Evolutionary conservation across 2,329 filamentous ascomycete species (phyloP).

Genomic region (Monilinia laxa): DNA sequence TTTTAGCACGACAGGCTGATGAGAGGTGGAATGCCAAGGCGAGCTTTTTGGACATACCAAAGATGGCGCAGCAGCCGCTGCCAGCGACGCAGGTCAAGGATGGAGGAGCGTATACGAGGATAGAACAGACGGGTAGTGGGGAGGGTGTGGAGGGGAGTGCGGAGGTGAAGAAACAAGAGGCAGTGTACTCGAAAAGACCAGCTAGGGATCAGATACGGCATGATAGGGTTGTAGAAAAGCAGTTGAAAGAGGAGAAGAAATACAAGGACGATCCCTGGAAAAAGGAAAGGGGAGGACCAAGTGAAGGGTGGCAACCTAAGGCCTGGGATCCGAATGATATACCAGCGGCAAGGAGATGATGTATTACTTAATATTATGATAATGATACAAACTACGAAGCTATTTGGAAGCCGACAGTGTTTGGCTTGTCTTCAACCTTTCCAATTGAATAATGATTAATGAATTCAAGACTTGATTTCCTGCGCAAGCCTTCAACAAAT

Average conservation of each 20-base stretch:
- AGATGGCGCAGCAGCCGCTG: constrained; percentile 17
- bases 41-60: constrained; percentile 47
- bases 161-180: constrained; percentile 21
- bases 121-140: background rate
- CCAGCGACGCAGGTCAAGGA: background rate
- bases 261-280: constrained; percentile 55
- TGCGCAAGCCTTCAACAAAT: background rate
- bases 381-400: background rate
- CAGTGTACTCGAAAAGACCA: background rate
- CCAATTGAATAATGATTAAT: background rate
- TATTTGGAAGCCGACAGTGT: background rate
- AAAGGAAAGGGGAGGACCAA: constrained; percentile 52
- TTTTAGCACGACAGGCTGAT: constrained; percentile 61
- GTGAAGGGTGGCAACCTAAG: constrained; percentile 54
- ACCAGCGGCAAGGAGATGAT: constrained; percentile 8
- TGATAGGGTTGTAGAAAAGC: constrained; percentile 16
- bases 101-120: background rate
- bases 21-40: constrained; percentile 62
- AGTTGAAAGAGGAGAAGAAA: constrained; percentile 27
- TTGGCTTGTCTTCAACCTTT: background rate
- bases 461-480: too few relatives aligned
- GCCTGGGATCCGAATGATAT: constrained; percentile 37
- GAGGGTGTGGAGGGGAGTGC: constrained; percentile 14
- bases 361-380: background rate
- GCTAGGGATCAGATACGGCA: constrained; percentile 5